Evolutionary conservation across 371 early-diverging fungal genomes (phyloP).

Genomic region (Blastocladiella emersonii): DNA sequence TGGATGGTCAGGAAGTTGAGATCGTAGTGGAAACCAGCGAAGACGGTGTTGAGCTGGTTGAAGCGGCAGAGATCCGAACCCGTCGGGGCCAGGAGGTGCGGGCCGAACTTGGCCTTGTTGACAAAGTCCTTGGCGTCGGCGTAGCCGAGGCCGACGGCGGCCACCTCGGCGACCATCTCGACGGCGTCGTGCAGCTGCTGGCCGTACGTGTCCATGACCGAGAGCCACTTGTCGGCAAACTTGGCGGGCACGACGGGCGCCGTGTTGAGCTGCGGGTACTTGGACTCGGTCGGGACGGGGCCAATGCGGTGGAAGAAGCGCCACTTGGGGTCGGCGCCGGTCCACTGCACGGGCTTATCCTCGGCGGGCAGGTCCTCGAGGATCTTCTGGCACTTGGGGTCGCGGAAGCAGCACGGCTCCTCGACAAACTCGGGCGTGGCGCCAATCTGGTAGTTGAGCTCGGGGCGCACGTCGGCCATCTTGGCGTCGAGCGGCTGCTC

Average conservation of each 20-base stretch:
- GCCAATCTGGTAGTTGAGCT: conserved; percentile 33
- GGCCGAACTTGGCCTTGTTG: conserved; percentile 34
- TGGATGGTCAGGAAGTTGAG: conserved; percentile 54
- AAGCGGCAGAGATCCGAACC: conserved; percentile 43
- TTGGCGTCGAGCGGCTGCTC: conserved; percentile 36
- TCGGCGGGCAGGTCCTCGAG: conserved; percentile 23
- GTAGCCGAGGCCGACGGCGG: conserved; percentile 44
- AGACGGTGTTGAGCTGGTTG: conserved; percentile 38
- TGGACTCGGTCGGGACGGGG: conserved; percentile 30
- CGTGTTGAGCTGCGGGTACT: conserved; percentile 44
- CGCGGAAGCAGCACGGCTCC: conserved; percentile 44
- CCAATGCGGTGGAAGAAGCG: conserved; percentile 44
- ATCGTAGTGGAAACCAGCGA: conserved; percentile 51
- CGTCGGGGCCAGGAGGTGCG: conserved; percentile 56
- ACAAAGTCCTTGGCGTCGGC: conserved; percentile 30
- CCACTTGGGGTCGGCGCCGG: conserved; percentile 54
- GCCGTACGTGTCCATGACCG: conserved; percentile 49
- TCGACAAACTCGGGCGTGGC: conserved; percentile 50
- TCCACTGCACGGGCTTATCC: conserved; percentile 20
- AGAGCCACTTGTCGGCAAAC: conserved; percentile 21
- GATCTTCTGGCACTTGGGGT: conserved; percentile 37
- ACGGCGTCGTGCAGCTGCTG: conserved; percentile 36
- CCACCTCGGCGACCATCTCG: conserved; percentile 35
- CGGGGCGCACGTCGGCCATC: conserved; percentile 42
- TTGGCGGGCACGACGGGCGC: conserved; percentile 39